A percentile compares a stretch with the other conserved stretches of the same genome.
These are phyloP conservation scores for Pichia nakasei DNA, from an alignment of 805 yeast genomes.

Conservation along the genomic window DNA sequence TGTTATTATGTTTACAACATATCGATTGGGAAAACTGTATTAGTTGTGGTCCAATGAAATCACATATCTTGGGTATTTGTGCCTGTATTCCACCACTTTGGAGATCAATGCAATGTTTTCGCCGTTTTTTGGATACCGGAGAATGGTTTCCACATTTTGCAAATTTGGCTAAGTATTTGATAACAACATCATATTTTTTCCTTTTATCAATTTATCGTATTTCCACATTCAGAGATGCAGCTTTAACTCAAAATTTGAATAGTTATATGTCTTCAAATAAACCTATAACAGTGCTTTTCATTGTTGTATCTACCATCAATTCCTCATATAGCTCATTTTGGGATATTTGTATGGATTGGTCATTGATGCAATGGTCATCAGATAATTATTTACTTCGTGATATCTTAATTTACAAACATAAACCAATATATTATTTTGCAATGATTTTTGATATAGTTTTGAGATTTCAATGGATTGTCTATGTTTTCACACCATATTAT, in stretches of 20 bases:
- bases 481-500: slow-evolving; percentile 63
- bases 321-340: slow-evolving; percentile 63
- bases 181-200: slow-evolving; percentile 60
- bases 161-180: slow-evolving; percentile 68
- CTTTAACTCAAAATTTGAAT: neutral
- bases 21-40: slow-evolving; percentile 55
- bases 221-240: slow-evolving; percentile 23
- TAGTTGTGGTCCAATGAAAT: slow-evolving; percentile 68
- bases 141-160: slow-evolving; percentile 96
- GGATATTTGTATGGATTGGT: slow-evolving; percentile 97
- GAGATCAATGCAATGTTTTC: slow-evolving; percentile 81
- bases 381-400: slow-evolving; percentile 56
- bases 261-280: slow-evolving; percentile 21
- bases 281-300: slow-evolving; percentile 44
- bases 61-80: slow-evolving; percentile 72
- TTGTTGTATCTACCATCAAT: slow-evolving; percentile 65
- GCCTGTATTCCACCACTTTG: slow-evolving; percentile 79
- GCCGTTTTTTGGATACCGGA: slow-evolving; percentile 89
- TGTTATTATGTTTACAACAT: slow-evolving; percentile 75
- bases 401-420: slow-evolving; percentile 53
- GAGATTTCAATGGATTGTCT: slow-evolving; percentile 88
- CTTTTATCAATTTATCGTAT: slow-evolving; percentile 73
- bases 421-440: slow-evolving; percentile 62
- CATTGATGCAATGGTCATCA: slow-evolving; percentile 61
- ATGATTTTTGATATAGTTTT: slow-evolving; percentile 64